Percentiles rank a stretch among this genome's conserved stretches.
Conservation (phyloP, 2,329 filamentous ascomycete species). For the Nigrograna mackinnonii region DNA sequence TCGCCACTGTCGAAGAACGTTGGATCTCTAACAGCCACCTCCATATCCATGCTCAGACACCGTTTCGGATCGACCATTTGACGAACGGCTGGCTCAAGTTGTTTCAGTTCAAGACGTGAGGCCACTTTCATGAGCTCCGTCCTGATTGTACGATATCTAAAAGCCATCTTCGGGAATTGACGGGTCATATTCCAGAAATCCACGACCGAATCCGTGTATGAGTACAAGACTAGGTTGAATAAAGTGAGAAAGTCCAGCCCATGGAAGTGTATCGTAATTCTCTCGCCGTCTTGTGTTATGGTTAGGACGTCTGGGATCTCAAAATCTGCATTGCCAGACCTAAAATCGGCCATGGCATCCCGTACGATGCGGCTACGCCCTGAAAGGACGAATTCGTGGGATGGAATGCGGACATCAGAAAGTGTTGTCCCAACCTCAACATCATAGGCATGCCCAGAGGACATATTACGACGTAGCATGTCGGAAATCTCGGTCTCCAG, state of each 20-base stretch:
- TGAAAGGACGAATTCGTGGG: slow-evolving; percentile 80
- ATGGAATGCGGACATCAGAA: slow-evolving; percentile 74
- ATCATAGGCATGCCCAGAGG: slow-evolving; percentile 49
- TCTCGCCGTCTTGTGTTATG: slow-evolving; percentile 57
- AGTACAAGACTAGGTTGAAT: slow-evolving; percentile 76
- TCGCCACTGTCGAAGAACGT: slow-evolving; percentile 80
- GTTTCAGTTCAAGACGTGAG: slow-evolving; percentile 68
- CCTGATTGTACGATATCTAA: slow-evolving; percentile 78
- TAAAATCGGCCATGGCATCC: slow-evolving; percentile 61
- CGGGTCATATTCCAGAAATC: slow-evolving; percentile 85
- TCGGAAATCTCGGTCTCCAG: slow-evolving; percentile 65
- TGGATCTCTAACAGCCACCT: slow-evolving; percentile 67
- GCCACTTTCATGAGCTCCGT: slow-evolving; percentile 88
- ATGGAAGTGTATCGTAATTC: slow-evolving; percentile 66
- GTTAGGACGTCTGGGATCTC: slow-evolving; percentile 64
- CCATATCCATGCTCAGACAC: slow-evolving; percentile 71
- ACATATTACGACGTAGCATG: slow-evolving; percentile 41
- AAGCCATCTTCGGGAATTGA: slow-evolving; percentile 66
- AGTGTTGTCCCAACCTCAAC: slow-evolving; percentile 56
- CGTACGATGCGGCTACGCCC: slow-evolving; percentile 71
- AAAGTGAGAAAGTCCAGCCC: slow-evolving; percentile 77
- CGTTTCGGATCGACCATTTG: slow-evolving; percentile 69
- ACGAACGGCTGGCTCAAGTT: slow-evolving; percentile 76
- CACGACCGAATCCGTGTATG: slow-evolving; percentile 78
- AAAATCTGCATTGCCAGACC: slow-evolving; percentile 59